Conservation (phyloP, 805 yeast species). For the Wickerhamomyces canadensis region DNA sequence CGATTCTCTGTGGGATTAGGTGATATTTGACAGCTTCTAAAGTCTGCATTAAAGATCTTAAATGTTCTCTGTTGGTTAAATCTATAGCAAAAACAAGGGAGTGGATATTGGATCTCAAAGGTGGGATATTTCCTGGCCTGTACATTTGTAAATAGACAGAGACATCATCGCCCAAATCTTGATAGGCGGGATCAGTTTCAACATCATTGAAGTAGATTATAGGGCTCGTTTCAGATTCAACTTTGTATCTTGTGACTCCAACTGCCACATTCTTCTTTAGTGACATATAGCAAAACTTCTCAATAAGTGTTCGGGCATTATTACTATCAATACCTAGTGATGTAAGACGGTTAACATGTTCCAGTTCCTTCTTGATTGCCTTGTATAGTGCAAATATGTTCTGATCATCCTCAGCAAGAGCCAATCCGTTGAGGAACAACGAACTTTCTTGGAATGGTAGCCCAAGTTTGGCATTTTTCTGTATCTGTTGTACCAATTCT, state of each 20-base stretch:
- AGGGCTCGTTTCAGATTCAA: conserved; percentile 25
- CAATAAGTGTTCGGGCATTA: conserved; percentile 32
- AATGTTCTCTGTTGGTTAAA: conserved; percentile 46
- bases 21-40: conserved; percentile 45
- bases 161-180: conserved; percentile 37
- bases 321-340: conserved; percentile 29
- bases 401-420: conserved; percentile 40
- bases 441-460: conserved; percentile 38
- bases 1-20: conserved; percentile 74
- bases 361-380: conserved; percentile 32
- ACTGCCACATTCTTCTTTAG: too few species aligned
- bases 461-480: conserved; percentile 32
- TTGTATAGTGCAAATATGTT: conserved; percentile 38
- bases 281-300: too few species aligned
- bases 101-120: conserved; percentile 66
- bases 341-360: conserved; percentile 20
- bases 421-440: conserved; percentile 66
- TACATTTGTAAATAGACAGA: conserved; percentile 40
- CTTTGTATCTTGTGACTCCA: conserved; percentile 20
- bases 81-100: conserved; percentile 67
- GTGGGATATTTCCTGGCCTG: conserved; percentile 61
- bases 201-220: conserved; percentile 76
- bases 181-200: conserved; percentile 54
- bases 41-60: conserved; percentile 44
- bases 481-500: conserved; percentile 24